Evolutionary conservation across 495 filamentous ascomycete genomes (phyloP).

Genomic region (Articulospora tetracladia): DNA sequence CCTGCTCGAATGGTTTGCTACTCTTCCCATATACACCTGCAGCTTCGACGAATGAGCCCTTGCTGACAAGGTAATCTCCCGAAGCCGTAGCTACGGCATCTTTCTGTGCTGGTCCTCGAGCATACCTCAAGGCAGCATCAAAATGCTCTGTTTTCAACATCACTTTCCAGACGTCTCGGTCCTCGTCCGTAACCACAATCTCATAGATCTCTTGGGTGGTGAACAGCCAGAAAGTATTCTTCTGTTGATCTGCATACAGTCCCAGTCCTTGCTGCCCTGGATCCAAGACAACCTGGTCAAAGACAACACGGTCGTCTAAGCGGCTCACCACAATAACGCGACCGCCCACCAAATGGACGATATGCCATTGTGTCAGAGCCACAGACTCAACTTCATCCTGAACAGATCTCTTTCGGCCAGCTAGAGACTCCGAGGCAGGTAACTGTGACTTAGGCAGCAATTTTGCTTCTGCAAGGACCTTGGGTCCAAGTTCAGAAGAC

Average conservation of each 20-base stretch:
- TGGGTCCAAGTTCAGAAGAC: constrained; percentile 55
- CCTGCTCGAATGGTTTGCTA: constrained; percentile 94
- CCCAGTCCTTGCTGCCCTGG: constrained; percentile 72
- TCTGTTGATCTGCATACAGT: constrained; percentile 80
- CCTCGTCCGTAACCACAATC: constrained; percentile 84
- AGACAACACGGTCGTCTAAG: constrained; percentile 77
- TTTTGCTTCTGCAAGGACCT: constrained; percentile 65
- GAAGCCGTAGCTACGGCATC: constrained; percentile 87
- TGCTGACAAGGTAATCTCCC: constrained; percentile 78
- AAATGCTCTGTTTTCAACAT: constrained; percentile 82
- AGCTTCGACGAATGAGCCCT: constrained; percentile 78
- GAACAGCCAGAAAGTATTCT: constrained; percentile 96
- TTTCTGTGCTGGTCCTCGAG: constrained; percentile 65
- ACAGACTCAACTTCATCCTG: constrained; percentile 74
- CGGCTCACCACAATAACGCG: constrained; percentile 80
- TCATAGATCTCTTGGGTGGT: constrained; percentile 88
- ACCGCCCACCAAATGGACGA: constrained; percentile 78
- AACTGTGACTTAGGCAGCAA: constrained; percentile 71
- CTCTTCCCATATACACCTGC: constrained; percentile 90
- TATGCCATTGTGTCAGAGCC: constrained; percentile 87
- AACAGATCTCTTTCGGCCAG: constrained; percentile 58
- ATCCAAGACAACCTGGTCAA: constrained; percentile 83
- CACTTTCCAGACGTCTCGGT: constrained; percentile 90
- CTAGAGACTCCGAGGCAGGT: constrained; percentile 58
- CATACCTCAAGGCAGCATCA: constrained; percentile 80